These are phyloP conservation scores for Talaromyces stipitatus DNA, from an alignment of 495 filamentous ascomycete genomes.

Conservation along the genomic window DNA sequence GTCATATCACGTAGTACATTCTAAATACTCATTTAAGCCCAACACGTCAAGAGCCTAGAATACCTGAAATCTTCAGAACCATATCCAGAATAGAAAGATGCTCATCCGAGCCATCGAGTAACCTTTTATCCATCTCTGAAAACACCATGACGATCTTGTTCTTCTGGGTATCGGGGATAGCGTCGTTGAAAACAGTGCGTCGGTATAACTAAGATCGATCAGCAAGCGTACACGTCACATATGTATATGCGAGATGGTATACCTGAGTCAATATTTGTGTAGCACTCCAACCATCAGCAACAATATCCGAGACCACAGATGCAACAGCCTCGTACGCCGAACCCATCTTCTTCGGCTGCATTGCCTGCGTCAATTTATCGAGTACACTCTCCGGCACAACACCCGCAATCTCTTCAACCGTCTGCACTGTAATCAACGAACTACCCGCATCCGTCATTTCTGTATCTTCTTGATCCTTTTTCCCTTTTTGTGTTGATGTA, in stretches of 20 bases:
- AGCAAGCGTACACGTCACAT: not conserved
- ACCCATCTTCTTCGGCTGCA: conserved; percentile 60
- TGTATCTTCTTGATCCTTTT: conserved; percentile 46
- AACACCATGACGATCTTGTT: conserved; percentile 85
- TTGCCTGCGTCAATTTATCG: conserved; percentile 60
- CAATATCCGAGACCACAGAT: conserved; percentile 75
- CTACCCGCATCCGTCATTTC: conserved; percentile 32
- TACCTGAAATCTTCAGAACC: conserved; percentile 67
- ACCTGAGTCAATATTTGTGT: conserved; percentile 77
- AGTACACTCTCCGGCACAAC: conserved; percentile 76
- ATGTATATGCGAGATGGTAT: conserved; percentile 14
- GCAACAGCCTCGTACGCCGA: conserved; percentile 67
- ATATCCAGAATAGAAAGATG: conserved; percentile 86
- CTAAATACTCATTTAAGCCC: not conserved
- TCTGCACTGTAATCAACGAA: conserved; percentile 58
- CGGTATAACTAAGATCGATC: conserved; percentile 62
- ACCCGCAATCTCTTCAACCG: conserved; percentile 90
- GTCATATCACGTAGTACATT: not conserved
- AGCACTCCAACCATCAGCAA: conserved; percentile 98
- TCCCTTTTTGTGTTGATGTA: conserved; percentile 16
- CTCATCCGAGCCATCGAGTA: conserved; percentile 97
- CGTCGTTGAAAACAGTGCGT: conserved; percentile 73
- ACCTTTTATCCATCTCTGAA: conserved; percentile 84
- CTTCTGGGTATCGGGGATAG: conserved; percentile 75
- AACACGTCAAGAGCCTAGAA: conserved; percentile 39